A percentile compares a stretch with the other conserved stretches of the same genome.
Evolutionary conservation across 768 basidiomycete genomes (phyloP).

Genomic region (Fistulinella prunicolor): DNA sequence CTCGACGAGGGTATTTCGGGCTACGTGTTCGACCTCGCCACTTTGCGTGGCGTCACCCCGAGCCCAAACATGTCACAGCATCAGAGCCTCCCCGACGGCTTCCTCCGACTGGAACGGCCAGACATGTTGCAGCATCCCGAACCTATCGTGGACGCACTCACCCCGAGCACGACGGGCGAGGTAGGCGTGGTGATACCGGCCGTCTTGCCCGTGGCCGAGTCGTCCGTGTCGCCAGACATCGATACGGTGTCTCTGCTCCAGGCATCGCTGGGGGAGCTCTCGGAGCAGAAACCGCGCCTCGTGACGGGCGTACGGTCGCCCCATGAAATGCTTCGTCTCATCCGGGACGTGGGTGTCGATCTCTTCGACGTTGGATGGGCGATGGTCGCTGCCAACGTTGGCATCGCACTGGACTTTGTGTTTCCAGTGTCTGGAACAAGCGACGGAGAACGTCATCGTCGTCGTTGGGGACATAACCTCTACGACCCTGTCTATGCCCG

Average conservation of each 20-base stretch:
- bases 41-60: slow-evolving; percentile 34
- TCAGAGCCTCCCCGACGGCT: slow-evolving; percentile 8
- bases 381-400: slow-evolving; percentile 60
- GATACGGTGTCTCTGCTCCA: slow-evolving; percentile 44
- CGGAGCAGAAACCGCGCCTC: slow-evolving; percentile 58
- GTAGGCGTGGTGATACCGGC: neutral
- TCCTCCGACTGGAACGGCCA: slow-evolving; percentile 13
- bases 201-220: neutral
- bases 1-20: slow-evolving; percentile 71
- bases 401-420: slow-evolving; percentile 74
- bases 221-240: neutral
- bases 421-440: slow-evolving; percentile 49
- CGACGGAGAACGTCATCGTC: neutral
- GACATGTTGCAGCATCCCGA: slow-evolving; percentile 16
- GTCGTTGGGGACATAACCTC: slow-evolving; percentile 66
- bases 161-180: slow-evolving; percentile 3
- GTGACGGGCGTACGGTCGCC: slow-evolving; percentile 57
- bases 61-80: slow-evolving; percentile 15
- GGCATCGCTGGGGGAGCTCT: slow-evolving; percentile 57
- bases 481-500: slow-evolving; percentile 55
- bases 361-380: slow-evolving; percentile 76
- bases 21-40: slow-evolving; percentile 67
- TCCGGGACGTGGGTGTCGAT: slow-evolving; percentile 67
- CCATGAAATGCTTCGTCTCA: slow-evolving; percentile 70
- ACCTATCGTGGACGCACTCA: slow-evolving; percentile 2